Percentiles rank a stretch among this genome's conserved stretches.
These are phyloP conservation scores for Salix koriyanagi DNA, from an alignment of 345 rosid species.

Conservation along the genomic window DNA sequence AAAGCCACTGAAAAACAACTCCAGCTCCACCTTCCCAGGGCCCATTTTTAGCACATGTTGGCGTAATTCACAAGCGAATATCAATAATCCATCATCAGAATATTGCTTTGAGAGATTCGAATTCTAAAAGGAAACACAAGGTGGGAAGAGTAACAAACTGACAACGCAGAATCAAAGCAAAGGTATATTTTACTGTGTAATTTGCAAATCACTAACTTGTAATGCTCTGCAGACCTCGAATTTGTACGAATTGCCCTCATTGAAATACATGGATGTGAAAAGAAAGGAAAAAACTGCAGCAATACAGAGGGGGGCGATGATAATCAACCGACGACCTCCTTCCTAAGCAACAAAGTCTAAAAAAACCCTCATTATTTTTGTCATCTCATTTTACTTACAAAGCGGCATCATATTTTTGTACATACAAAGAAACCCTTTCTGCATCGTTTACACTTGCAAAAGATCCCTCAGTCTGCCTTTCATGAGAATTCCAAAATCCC, in stretches of 20 bases:
- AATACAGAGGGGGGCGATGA: neutral
- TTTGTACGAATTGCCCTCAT: conserved; percentile 37
- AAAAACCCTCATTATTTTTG: conserved; percentile 19
- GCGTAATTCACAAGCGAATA: conserved; percentile 35
- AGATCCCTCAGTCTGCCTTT: conserved; percentile 10
- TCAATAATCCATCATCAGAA: neutral
- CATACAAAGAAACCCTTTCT: conserved; percentile 17
- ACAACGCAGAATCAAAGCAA: neutral
- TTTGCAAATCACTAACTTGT: conserved; percentile 11
- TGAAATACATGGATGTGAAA: neutral
- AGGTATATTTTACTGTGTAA: conserved; percentile 11
- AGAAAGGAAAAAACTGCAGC: conserved; percentile 2
- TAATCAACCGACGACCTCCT: neutral
- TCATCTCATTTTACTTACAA: conserved; percentile 24
- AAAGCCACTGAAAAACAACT: neutral
- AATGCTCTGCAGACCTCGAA: neutral
- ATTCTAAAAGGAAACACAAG: neutral
- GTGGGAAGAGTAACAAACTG: neutral
- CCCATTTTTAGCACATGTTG: neutral
- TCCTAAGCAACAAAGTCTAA: conserved; percentile 7
- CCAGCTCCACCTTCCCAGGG: neutral
- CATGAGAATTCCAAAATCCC: conserved; percentile 30
- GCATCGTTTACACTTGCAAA: conserved; percentile 38
- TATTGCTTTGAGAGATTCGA: neutral
- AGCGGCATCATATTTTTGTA: conserved; percentile 3